phyloP scores from a whole-genome alignment of 768 basidiomycete genomes.

The Boletus subcaerulescens region DNA sequence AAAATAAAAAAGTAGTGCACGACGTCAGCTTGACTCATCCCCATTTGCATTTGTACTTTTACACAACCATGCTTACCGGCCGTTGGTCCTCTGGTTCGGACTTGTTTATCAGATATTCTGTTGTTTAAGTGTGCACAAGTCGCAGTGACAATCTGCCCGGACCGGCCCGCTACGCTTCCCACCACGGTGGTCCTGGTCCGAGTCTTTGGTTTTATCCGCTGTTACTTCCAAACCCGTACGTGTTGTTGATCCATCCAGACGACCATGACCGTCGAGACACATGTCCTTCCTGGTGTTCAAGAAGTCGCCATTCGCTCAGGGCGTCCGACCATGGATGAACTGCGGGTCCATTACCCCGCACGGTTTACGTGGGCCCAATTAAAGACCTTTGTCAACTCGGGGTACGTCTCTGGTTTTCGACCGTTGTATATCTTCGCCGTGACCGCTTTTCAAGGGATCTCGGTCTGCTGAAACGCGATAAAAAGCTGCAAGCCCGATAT shows the following conservation, averaged over 20 bases:
- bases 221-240: too few species aligned
- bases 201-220: too few species aligned
- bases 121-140: too few species aligned
- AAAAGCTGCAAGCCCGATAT: constrained; percentile 65
- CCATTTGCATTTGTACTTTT: constrained; percentile 14
- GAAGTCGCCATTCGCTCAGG: constrained; percentile 49
- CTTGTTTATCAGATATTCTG: too few species aligned
- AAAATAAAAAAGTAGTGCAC: constrained; percentile 38
- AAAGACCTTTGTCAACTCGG: constrained; percentile 75
- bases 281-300: neutral
- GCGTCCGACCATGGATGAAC: constrained; percentile 65
- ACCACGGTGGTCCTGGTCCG: too few species aligned
- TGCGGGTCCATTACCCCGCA: constrained; percentile 65
- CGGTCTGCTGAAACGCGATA: constrained; percentile 74
- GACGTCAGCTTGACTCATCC: neutral
- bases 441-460: constrained; percentile 55
- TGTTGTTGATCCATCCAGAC: neutral
- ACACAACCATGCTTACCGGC: neutral
- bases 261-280: constrained; percentile 19
- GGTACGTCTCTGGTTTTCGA: constrained; percentile 39
- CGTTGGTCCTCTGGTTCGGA: too few species aligned
- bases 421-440: neutral
- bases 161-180: too few species aligned
- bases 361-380: constrained; percentile 75
- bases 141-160: too few species aligned